Conservation (phyloP, 352 stramenopile species). For the Globisporangium spinosum region DNA sequence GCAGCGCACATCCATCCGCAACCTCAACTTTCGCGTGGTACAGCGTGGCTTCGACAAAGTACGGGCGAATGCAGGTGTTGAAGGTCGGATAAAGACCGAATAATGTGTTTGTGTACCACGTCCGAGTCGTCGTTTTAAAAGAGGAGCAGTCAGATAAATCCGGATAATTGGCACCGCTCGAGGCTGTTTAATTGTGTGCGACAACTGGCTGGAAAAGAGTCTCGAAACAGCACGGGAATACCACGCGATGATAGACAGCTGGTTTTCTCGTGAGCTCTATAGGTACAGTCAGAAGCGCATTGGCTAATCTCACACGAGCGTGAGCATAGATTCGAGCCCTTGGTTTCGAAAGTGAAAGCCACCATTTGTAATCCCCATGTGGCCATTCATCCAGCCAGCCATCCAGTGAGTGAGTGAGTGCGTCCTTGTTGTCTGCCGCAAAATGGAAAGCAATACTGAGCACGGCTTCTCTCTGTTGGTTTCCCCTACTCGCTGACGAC, state of each 20-base stretch:
- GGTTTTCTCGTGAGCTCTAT: not conserved
- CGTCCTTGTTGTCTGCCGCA: not conserved
- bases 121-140: not conserved
- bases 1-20: not conserved
- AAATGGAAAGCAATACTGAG: not conserved
- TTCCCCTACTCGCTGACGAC: not conserved
- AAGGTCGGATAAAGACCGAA: not conserved
- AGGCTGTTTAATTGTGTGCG: not conserved
- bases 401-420: not conserved
- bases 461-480: not conserved
- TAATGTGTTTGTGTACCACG: not conserved
- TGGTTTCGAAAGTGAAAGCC: not conserved
- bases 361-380: constrained; percentile 1
- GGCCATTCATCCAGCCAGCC: not conserved
- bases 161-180: not conserved
- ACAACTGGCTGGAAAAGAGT: not conserved
- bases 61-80: not conserved
- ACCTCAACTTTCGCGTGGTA: not conserved
- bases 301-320: not conserved
- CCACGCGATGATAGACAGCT: not conserved
- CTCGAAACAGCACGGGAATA: not conserved
- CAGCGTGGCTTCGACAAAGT: not conserved
- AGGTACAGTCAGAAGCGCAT: not conserved
- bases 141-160: not conserved
- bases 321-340: not conserved